Evolutionary conservation across 495 filamentous ascomycete species (phyloP), one percentile per base, ranked within the genome.

Genomic region (Penicillium cataractarum): DNA sequence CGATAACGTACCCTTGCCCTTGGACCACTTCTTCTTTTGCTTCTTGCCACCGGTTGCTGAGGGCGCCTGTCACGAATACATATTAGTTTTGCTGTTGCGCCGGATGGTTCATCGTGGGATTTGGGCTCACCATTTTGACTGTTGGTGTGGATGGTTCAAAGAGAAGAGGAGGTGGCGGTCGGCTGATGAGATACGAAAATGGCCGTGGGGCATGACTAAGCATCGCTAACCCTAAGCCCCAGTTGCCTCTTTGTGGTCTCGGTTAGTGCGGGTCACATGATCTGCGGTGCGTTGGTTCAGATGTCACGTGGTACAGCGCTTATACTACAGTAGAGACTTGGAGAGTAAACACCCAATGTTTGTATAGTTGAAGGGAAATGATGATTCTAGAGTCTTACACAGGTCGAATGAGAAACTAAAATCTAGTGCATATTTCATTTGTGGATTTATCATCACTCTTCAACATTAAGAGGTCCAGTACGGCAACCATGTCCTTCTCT

Each of bases 1-100:
- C 58, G 52, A 68, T 76, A 71, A 78, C 84, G 71, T 88, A 93
- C 91, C 91, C 88, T 97, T 97, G 82, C 92, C 96, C 92, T 97
- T 99, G 71, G 93, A 97, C 94, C 94, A 97, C 94, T 97, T 97
- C 92, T 98, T 98, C 92, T 97, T 97, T 79, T 94, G 91, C 86
- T 96, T 97, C 89, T 96, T 96, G 78, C 89, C 92, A 76, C 91
- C 92, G 69, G 85, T 78, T 79, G 88, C 84, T 81, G 89, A 87
- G 81, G 91, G 90, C 74, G 91, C 90, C 90, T 89, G 62, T 65
- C 48, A 58, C 61, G 62, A 62, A 63, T 60, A 66, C 67, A 66
- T 66, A 55, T 74, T 64, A 66, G 57, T 57, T 33, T 35, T 27
- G 29, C 53, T 60, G 29, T 58, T 29, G 33, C 12, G 17, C 22